These are phyloP conservation scores for Leptomonas seymouri DNA, from an alignment of 208 protist genomes.

Conservation along the genomic window DNA sequence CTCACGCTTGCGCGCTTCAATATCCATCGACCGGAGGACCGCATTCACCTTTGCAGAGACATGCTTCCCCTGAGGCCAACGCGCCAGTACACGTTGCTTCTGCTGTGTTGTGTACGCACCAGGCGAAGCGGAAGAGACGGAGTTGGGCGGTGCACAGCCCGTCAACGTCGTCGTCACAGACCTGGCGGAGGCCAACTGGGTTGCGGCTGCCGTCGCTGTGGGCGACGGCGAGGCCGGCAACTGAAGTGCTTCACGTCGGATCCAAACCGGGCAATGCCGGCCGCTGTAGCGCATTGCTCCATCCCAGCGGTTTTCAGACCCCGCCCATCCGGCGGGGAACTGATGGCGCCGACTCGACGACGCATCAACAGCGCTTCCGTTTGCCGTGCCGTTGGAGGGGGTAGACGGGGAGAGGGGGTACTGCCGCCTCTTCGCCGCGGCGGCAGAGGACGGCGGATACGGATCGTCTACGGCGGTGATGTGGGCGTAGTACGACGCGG, in stretches of 20 bases:
- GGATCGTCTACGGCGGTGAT: constrained; percentile 1
- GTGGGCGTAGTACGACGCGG: constrained; percentile 19
- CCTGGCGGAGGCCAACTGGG: too few relatives aligned
- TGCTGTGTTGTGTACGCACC: neutral
- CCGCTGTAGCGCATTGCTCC: constrained; percentile 39
- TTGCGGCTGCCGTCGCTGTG: neutral
- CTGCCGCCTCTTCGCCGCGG: constrained; percentile 11
- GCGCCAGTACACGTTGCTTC: constrained; percentile 50
- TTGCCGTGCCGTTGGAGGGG: neutral
- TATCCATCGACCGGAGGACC: constrained; percentile 42
- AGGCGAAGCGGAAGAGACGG: neutral
- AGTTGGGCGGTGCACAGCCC: constrained; percentile 1
- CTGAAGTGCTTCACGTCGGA: constrained; percentile 48
- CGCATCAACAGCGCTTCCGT: neutral
- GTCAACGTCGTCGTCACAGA: neutral
- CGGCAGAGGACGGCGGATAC: neutral
- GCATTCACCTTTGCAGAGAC: constrained; percentile 30
- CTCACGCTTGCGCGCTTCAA: constrained; percentile 40
- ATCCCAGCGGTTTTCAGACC: neutral
- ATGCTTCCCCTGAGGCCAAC: constrained; percentile 46
- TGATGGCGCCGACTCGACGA: neutral
- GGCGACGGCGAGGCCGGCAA: neutral
- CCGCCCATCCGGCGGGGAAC: neutral
- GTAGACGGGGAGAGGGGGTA: constrained; percentile 14
- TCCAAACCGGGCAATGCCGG: constrained; percentile 42